phyloP scores from a whole-genome alignment of 192 early-diverging fungal genomes.

The Phlyctochytrium planicorne region DNA sequence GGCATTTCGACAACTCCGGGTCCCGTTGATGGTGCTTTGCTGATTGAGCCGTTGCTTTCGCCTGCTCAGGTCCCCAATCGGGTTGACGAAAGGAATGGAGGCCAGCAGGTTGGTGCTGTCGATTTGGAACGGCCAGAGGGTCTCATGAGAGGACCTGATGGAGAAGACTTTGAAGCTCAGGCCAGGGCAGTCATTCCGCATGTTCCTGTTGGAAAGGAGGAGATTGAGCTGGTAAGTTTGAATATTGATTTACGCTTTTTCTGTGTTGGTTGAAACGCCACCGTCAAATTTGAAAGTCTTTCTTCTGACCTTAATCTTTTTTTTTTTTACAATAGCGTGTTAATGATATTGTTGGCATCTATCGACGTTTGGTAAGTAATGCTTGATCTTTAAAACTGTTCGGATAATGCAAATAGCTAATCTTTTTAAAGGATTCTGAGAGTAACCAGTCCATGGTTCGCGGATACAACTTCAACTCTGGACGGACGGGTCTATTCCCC shows the following conservation, averaged over 20 bases:
- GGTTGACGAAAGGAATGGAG: not conserved
- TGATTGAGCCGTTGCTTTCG: not conserved
- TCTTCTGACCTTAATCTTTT: too few relatives aligned
- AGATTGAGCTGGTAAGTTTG: conserved; percentile 24
- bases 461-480: conserved; percentile 23
- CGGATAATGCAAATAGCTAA: too few relatives aligned
- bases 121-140: too few relatives aligned
- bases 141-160: conserved; percentile 6
- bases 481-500: conserved; percentile 27
- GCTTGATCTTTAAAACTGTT: too few relatives aligned
- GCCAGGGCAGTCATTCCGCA: conserved; percentile 12
- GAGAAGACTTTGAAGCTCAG: not conserved
- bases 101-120: too few relatives aligned
- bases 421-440: not conserved
- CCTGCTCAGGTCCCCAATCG: not conserved
- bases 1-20: not conserved
- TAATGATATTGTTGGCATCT: not conserved
- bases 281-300: not conserved
- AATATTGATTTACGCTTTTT: not conserved
- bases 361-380: not conserved
- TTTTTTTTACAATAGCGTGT: conserved; percentile 12
- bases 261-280: not conserved
- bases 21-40: not conserved
- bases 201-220: conserved; percentile 26
- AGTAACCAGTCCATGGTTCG: conserved; percentile 4